A percentile compares a stretch with the other conserved stretches of the same genome.
These are phyloP conservation scores for carrot (Daucus carota) DNA, from an alignment of 129 eudicot species.

Conservation along the genomic window DNA sequence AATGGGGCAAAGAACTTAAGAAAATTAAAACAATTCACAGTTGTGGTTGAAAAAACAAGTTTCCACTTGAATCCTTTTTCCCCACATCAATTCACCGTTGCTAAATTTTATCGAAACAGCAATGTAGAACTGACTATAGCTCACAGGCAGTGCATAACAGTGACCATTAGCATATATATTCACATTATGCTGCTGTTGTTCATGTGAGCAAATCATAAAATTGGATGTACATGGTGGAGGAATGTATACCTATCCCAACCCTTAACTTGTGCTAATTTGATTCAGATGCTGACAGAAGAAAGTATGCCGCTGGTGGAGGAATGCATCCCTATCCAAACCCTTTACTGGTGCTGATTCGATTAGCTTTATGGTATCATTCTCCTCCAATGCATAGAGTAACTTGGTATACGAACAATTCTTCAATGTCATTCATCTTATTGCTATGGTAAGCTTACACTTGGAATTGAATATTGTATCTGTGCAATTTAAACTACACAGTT, in stretches of 20 bases:
- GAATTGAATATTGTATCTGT: constrained; percentile 57
- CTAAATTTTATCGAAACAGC: background rate
- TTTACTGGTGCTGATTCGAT: too few species aligned
- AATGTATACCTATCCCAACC: constrained; percentile 18
- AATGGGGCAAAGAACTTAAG: background rate
- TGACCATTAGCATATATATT: constrained; percentile 2
- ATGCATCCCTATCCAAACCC: too few species aligned
- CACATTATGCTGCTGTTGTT: constrained; percentile 15
- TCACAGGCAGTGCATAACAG: background rate
- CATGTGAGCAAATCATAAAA: constrained; percentile 11
- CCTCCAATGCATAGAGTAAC: background rate
- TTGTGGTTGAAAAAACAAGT: background rate
- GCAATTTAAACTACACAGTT: constrained; percentile 56
- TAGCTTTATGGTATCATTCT: background rate
- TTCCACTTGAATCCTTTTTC: background rate
- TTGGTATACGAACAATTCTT: constrained; percentile 17
- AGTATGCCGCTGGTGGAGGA: background rate
- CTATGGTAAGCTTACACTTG: constrained; percentile 65
- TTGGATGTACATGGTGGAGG: constrained; percentile 23
- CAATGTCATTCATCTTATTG: constrained; percentile 42
- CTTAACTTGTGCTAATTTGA: constrained; percentile 1
- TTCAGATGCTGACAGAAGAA: constrained; percentile 1
- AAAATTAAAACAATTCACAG: background rate
- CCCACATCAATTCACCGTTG: constrained; percentile 1
- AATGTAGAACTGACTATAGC: background rate